Base-by-base conservation (phyloP, 169 alveolate genomes). In the Babesia caballi region DNA sequence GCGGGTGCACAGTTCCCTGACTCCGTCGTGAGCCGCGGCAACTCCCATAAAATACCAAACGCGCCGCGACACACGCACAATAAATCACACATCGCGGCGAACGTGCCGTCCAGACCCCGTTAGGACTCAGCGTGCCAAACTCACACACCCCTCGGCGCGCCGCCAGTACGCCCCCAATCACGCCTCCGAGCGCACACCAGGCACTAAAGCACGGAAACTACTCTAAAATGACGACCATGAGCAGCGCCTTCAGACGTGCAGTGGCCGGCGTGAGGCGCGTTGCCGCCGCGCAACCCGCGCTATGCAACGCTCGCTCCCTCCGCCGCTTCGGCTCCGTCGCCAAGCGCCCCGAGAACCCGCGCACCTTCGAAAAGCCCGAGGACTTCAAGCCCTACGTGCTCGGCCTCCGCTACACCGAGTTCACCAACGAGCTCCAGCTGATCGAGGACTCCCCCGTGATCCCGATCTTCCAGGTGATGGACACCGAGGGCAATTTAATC, bases 351-450 rank as follows among this genome's bases (percentile, higher is more conserved):
- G 87, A 78, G 50, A 78, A 78, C 63, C 87, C 87, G 11, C 72
- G 75, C 11, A 30, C 36, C 17, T 78, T 78, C 42, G 68, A 59
- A 7, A 60, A 78, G 25, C 87, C 87, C 25, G 40, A 56, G 3
- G 83, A 78, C 17, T 57, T 81, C 27, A 70, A 81, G 57, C 83
- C 88, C 14, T 81, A 81, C 32, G 84, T 81, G 9, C 65, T 23
- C 40, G 93, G 93, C 17, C 66, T 88, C 36, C 54, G 87, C 36
- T 85, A 84, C 63, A 75, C 91, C 5, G 93, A 88, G 74, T 88
- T 88, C 76, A 84, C 93, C 44, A 88, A 77, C 23, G 66, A 83
- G 40, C 73, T 88, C 46, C 71, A 88, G 49, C 65, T 87, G 42
- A 72, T 80, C 40, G 74, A 77, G 61, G 93, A 88, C 60, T 81